phyloP scores from a whole-genome alignment of 2,329 filamentous ascomycete species.

The Davidsoniella australis region DNA sequence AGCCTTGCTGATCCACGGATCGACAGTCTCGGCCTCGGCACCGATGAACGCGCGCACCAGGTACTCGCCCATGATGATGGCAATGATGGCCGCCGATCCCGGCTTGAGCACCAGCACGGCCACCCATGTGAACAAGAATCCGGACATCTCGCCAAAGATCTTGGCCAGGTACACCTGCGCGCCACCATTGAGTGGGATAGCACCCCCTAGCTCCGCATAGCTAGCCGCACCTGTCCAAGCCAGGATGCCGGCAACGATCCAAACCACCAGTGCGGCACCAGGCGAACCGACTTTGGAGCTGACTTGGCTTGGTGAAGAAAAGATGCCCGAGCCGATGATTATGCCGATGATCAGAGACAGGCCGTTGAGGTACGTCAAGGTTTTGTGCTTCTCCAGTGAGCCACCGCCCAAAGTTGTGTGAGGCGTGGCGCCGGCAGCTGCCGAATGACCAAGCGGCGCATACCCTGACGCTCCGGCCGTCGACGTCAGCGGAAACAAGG shows the following conservation, averaged over 20 bases:
- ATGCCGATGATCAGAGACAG: constrained; percentile 79
- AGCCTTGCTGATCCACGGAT: constrained; percentile 76
- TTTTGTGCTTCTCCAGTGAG: constrained; percentile 91
- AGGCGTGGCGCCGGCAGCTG: constrained; percentile 28
- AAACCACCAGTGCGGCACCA: constrained; percentile 78
- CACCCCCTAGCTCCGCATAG: constrained; percentile 88
- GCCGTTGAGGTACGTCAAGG: constrained; percentile 84
- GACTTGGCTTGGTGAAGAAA: constrained; percentile 84
- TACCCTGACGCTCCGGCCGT: constrained; percentile 57
- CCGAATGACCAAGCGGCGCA: constrained; percentile 67
- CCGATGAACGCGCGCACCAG: constrained; percentile 76
- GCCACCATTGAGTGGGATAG: constrained; percentile 88
- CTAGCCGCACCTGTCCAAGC: constrained; percentile 93
- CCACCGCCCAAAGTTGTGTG: constrained; percentile 42
- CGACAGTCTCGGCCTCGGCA: constrained; percentile 66
- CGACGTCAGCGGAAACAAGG: constrained; percentile 80
- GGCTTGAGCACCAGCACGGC: constrained; percentile 89
- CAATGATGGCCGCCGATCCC: constrained; percentile 80
- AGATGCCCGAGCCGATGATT: constrained; percentile 93
- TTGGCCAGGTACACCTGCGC: constrained; percentile 88
- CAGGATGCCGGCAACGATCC: constrained; percentile 76
- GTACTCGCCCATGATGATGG: constrained; percentile 97
- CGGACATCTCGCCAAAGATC: constrained; percentile 84
- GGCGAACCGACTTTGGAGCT: constrained; percentile 83
- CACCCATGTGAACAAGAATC: constrained; percentile 93